Conservation (phyloP, 305 asterid genomes). For the Lippia alba region DNA sequence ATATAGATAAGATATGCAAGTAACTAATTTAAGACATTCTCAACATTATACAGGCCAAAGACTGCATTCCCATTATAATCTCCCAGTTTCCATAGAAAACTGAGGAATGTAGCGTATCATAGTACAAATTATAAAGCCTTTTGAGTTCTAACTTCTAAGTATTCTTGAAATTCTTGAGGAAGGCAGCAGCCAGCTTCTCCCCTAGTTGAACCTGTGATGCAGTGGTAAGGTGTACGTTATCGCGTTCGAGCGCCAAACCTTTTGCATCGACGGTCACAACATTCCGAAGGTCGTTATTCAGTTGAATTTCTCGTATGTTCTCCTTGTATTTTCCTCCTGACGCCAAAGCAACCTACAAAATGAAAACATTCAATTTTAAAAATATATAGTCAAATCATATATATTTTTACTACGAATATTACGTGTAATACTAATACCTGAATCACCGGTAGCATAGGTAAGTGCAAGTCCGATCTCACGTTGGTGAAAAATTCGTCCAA, state of each 20-base stretch:
- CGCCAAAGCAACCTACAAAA: neutral
- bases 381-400: too few relatives aligned
- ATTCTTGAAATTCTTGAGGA: neutral
- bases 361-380: too few relatives aligned
- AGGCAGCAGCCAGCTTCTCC: neutral
- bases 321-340: neutral
- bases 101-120: too few relatives aligned
- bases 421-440: neutral
- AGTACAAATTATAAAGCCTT: too few relatives aligned
- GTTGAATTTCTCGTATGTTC: neutral
- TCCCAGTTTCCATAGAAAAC: too few relatives aligned
- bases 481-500: neutral
- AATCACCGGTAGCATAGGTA: neutral
- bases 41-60: too few relatives aligned
- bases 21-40: too few relatives aligned
- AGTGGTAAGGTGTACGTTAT: neutral
- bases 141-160: too few relatives aligned
- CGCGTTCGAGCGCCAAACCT: neutral
- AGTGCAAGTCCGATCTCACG: neutral
- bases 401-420: too few relatives aligned
- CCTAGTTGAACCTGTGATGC: neutral
- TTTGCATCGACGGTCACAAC: neutral
- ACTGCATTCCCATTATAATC: too few relatives aligned
- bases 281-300: neutral
- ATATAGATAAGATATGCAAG: too few relatives aligned